Evolutionary conservation across 2,329 filamentous ascomycete genomes (phyloP).

Genomic region (Endoconidiophora laricicola): DNA sequence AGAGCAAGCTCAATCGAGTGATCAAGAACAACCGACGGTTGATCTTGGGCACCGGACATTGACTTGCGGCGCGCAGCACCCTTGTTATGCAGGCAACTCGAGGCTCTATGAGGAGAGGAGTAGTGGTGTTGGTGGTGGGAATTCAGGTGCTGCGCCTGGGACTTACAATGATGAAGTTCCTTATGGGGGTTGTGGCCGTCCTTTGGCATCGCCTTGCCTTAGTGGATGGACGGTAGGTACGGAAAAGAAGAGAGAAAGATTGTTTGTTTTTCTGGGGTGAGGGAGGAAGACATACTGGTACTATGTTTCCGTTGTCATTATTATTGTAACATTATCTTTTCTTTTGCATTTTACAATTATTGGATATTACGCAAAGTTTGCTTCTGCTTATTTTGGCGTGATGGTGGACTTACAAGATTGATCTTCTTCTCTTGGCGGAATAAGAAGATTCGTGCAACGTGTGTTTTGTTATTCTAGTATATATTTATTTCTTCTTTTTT

Average conservation of each 20-base stretch:
- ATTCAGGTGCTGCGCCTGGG: constrained; percentile 14
- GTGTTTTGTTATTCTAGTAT: no score
- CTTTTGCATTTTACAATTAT: not conserved
- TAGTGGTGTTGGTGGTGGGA: constrained; percentile 13
- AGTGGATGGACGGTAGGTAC: not conserved
- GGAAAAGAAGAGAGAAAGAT: not conserved
- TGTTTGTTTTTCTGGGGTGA: not conserved
- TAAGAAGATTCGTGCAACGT: no score
- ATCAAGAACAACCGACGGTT: constrained; percentile 43
- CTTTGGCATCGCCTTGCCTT: constrained; percentile 10
- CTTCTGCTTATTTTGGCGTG: no score
- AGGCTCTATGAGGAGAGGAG: constrained; percentile 11
- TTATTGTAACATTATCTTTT: not conserved
- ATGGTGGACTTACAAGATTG: no score
- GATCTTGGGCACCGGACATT: constrained; percentile 23
- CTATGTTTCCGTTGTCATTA: not conserved
- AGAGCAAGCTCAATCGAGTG: constrained; percentile 42
- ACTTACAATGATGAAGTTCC: constrained; percentile 13
- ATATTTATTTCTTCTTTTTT: no score
- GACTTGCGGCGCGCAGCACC: constrained; percentile 12
- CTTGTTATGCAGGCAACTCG: constrained; percentile 11
- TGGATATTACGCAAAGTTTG: no score
- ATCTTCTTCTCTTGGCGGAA: no score
- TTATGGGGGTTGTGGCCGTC: constrained; percentile 13
- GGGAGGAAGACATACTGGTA: not conserved